Base-by-base conservation (phyloP, 108 stramenopile genomes). In the Stephanodiscus triporus region DNA sequence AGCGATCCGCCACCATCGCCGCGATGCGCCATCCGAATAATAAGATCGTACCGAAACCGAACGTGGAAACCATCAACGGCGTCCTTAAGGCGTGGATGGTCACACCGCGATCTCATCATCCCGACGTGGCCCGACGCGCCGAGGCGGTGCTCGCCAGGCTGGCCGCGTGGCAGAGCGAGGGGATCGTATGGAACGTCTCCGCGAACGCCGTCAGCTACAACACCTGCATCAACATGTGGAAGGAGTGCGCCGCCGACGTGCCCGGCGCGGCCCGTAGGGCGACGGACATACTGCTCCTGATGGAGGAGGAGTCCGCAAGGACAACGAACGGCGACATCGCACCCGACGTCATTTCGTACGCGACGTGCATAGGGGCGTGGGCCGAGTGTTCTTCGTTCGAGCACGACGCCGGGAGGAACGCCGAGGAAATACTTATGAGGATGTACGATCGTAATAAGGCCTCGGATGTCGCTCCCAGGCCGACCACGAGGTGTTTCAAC, bases 211-310 rank as follows among this genome's bases (percentile, higher is more conserved):
- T 82, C 11, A 68, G 63, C 26, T 82, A 78, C 54, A 82, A 82
- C 61, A 77, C 81, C 37, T 70, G 85, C 61, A 91, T 91, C 24
- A 76, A 85, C 68, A 81, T 80, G 37, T 91, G 89, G 88, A 84
- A 86, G 43, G 81, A 88, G 57, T 78, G 79, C 38, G 85, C 83
- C 48, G 42, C 71, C 32, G 82, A 84, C 30, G 83, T 86, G 2
- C 59, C 82, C 22, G 91, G 77, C 2, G 62, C 75, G 29, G 70
- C 75, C 7, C 70, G 66, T 58, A 80, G 82, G 38, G 78, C 68
- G 29, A 79, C 78, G 5, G 78, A 79, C 38, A 79, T 79, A 19
- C 59, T 79, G 6, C 66, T 60, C 4, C 40, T 79, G 36, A 49
- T 79, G 53, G 78, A 79, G 51, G 70, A 71, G 10, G 59, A 79